A percentile compares a stretch with the other conserved stretches of the same genome.
Conservation (phyloP, 768 basidiomycete genomes). For the Xerocomus brunneocitrinus region DNA sequence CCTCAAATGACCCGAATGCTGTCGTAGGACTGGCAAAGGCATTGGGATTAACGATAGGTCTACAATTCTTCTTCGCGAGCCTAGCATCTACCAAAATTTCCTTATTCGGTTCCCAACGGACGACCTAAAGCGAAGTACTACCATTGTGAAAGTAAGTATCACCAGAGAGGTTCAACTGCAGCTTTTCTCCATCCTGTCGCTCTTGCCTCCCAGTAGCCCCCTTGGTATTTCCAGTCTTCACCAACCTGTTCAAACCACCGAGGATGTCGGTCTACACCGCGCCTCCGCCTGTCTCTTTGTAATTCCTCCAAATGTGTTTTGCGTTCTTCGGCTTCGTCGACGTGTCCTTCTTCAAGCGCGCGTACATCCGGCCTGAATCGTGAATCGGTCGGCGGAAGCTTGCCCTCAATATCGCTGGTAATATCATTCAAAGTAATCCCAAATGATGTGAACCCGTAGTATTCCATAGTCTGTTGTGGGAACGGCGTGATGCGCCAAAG, state of each 20-base stretch:
- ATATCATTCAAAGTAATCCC: slow-evolving; percentile 81
- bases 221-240: slow-evolving; percentile 71
- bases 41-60: slow-evolving; percentile 7
- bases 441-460: slow-evolving; percentile 81
- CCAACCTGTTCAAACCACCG: slow-evolving; percentile 70
- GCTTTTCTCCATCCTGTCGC: slow-evolving; percentile 57
- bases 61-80: too few species aligned
- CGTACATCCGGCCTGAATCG: slow-evolving; percentile 77
- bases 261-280: slow-evolving; percentile 55
- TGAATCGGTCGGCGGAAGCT: slow-evolving; percentile 78
- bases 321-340: slow-evolving; percentile 66
- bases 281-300: slow-evolving; percentile 68
- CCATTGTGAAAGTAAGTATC: slow-evolving; percentile 48
- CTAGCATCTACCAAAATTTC: neutral
- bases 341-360: slow-evolving; percentile 72
- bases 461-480: slow-evolving; percentile 63
- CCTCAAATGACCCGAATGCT: slow-evolving; percentile 8
- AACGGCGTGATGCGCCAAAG: slow-evolving; percentile 77
- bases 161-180: slow-evolving; percentile 58
- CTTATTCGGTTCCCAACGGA: neutral
- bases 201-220: slow-evolving; percentile 82
- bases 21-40: slow-evolving; percentile 20
- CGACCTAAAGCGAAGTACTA: slow-evolving; percentile 30
- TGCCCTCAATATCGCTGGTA: slow-evolving; percentile 56
- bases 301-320: slow-evolving; percentile 70